phyloP scores from a whole-genome alignment of 2,329 filamentous ascomycete genomes.

The Fusarium sp. region DNA sequence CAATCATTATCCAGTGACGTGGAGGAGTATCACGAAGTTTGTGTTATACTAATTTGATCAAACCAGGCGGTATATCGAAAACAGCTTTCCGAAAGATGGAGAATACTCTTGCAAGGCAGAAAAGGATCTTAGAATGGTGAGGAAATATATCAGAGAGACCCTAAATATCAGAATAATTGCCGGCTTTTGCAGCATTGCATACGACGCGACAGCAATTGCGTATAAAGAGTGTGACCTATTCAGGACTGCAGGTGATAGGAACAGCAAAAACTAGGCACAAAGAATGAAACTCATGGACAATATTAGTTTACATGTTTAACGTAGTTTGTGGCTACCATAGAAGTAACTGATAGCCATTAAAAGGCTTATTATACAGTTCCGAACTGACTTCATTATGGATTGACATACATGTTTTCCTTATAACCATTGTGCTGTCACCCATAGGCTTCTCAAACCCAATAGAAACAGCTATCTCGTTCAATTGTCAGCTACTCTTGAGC shows the following conservation, averaged over 20 bases:
- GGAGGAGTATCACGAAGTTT: neutral
- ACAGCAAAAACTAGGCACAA: neutral
- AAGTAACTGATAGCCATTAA: neutral
- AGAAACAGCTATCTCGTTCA: neutral
- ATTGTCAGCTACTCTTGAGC: neutral
- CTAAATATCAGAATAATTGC: neutral
- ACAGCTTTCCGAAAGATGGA: no score
- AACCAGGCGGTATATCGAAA: neutral
- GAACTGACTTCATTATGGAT: neutral
- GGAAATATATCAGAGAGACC: neutral
- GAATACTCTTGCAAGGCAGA: no score
- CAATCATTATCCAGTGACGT: neutral
- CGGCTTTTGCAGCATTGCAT: neutral
- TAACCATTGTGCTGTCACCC: neutral
- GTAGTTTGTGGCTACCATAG: no score
- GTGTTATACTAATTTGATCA: neutral
- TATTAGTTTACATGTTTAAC: neutral
- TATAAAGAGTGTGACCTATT: neutral
- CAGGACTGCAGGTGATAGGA: neutral
- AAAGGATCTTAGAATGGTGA: neutral
- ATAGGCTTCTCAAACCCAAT: neutral
- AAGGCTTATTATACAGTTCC: neutral
- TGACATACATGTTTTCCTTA: neutral
- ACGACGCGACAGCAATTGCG: neutral
- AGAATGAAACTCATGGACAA: neutral